These are phyloP conservation scores for carrot (Daucus carota) DNA, from an alignment of 129 eudicot genomes.

Conservation along the genomic window DH1_v3.0 NC_030389.2:31712001-31712500, in stretches of 20 bases:
- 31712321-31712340: neutral
- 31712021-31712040: neutral
- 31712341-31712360: slow-evolving; percentile 73
- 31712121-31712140: neutral
- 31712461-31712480: slow-evolving; percentile 91
- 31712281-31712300: neutral
- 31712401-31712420: slow-evolving; percentile 88
- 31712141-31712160: slow-evolving; percentile 78
- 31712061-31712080: neutral
- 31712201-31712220: slow-evolving; percentile 89
- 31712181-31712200: slow-evolving; percentile 91
- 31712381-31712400: slow-evolving; percentile 97
- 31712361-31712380: slow-evolving; percentile 99
- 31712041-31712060: neutral
- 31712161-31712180: slow-evolving; percentile 93
- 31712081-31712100: neutral
- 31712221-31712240: slow-evolving; percentile 86
- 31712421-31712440: slow-evolving; percentile 96
- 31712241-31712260: slow-evolving; percentile 79
- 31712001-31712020: neutral
- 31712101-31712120: neutral
- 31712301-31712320: neutral
- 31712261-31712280: neutral
- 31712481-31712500: slow-evolving; percentile 80
- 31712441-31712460: slow-evolving; percentile 93